These are phyloP conservation scores for Candida tetrigidarum DNA, from an alignment of 1,139 yeast genomes.

Conservation along the genomic window DNA sequence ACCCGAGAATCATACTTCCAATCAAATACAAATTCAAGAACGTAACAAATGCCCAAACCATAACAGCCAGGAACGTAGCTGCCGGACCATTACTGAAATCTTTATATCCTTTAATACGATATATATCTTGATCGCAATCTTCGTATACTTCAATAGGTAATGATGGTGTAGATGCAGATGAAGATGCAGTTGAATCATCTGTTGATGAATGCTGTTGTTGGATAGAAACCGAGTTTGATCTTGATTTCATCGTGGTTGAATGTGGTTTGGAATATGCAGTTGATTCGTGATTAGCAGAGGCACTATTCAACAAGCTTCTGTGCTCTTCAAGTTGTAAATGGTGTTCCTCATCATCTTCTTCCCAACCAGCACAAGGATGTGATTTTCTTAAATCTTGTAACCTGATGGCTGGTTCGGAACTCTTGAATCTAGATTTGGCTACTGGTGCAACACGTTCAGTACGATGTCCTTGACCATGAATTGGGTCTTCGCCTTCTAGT, in stretches of 20 bases:
- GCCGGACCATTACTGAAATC: conserved; percentile 59
- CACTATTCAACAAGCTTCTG: conserved; percentile 17
- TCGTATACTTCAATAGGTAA: conserved; percentile 13
- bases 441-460: conserved; percentile 13
- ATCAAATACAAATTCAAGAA: conserved; percentile 55
- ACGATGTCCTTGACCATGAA: background rate
- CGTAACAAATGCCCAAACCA: conserved; percentile 57
- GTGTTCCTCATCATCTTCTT: conserved; percentile 36
- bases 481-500: conserved; percentile 11
- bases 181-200: conserved; percentile 9
- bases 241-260: conserved; percentile 7
- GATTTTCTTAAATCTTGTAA: conserved; percentile 46
- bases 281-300: conserved; percentile 8
- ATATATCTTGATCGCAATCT: conserved; percentile 14
- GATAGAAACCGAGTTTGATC: conserved; percentile 7
- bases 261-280: conserved; percentile 11
- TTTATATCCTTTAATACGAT: conserved; percentile 38
- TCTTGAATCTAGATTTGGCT: conserved; percentile 26
- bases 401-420: conserved; percentile 46
- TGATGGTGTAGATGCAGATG: conserved; percentile 7
- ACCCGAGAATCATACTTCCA: conserved; percentile 49
- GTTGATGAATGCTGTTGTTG: background rate
- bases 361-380: conserved; percentile 53
- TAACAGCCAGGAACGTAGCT: conserved; percentile 46
- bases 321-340: conserved; percentile 19